Evolutionary conservation across 129 eudicot genomes (phyloP).

Genomic region (Solidago caesia): DNA sequence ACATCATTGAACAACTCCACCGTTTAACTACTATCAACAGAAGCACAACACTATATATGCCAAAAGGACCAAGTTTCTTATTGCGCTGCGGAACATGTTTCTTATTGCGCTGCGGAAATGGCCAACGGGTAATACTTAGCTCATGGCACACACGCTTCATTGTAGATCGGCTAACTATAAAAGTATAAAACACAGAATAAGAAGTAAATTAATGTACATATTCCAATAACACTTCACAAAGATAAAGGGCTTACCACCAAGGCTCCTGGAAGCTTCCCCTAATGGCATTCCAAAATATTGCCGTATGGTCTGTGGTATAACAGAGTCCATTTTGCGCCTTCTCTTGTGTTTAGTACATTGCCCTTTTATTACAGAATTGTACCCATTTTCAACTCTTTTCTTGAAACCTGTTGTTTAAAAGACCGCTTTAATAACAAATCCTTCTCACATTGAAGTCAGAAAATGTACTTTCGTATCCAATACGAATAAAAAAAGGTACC

Average conservation of each 20-base stretch:
- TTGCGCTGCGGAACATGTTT: constrained; percentile 4
- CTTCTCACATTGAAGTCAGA: no score
- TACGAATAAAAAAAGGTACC: no score
- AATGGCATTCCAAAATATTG: neutral
- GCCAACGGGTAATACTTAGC: constrained; percentile 15
- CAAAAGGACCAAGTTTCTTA: neutral
- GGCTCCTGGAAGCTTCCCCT: neutral
- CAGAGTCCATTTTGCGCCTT: neutral
- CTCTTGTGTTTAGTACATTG: neutral
- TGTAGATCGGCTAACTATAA: constrained; percentile 29
- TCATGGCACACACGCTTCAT: constrained; percentile 20
- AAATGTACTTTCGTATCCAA: no score
- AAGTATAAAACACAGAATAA: neutral
- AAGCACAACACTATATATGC: constrained; percentile 3
- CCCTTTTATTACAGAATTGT: neutral
- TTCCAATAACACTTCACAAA: no score
- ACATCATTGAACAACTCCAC: constrained; percentile 20
- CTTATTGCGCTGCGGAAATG: constrained; percentile 3
- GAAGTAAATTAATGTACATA: neutral
- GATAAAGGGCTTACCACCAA: neutral
- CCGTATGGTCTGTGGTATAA: neutral
- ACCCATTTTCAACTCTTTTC: no score
- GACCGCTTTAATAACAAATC: no score
- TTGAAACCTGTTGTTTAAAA: no score
- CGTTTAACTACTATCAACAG: constrained; percentile 14